Base-by-base conservation (phyloP, 352 stramenopile genomes). In the Phytopythium oedochilum region DNA sequence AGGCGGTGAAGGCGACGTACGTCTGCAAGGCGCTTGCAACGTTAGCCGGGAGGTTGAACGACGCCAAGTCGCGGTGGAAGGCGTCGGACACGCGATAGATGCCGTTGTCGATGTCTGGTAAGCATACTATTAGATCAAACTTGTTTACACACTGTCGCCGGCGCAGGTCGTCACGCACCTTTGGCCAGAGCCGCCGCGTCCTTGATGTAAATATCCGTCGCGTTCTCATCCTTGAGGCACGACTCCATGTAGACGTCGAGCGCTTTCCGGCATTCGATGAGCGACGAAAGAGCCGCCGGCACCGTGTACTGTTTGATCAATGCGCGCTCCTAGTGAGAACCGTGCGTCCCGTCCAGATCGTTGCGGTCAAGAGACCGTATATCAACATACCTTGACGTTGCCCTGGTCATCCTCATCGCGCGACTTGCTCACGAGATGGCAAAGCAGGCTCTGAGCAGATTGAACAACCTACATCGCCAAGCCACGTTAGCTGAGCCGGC, bases 71-170 rank as follows among this genome's bases (percentile, higher is more conserved):
- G 35, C 61, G 63, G 63, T 75, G 75, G 61, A 89, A 92, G 53
- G 82, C 68, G 36, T 81, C 61, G 5, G 76, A 85, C 63, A 92
- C 86, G 63, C 73, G 75, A 76, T 88, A 86, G 65, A 89, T 86
- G 60, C 77, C 78, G 55, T 81, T 88, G 59, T 92, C 81, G 42
- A 92, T 73, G 53, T 78, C 81, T 89, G 22, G 7, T 26, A n/a
- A 40, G 15, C 35, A 40, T 29, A 5, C 58, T 25, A 9, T 38
- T 26, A 51, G 44, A 26, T 11, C n/a, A 17, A 36, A 3, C 22
- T 29, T 22, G 29, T 22, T 10, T 6, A 29, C 22, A 4, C 23
- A 26, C 4, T 36, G 18, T 3, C 5, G 23, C 18, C 28, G n/a
- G n/a, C n/a, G n/a, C n/a, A n/a, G n/a, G n/a, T n/a, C n/a, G n/a